Percentiles rank a stretch among this genome's conserved stretches.
Conservation (phyloP, 192 early-diverging fungal genomes). For the Coemansia sp. region DNA sequence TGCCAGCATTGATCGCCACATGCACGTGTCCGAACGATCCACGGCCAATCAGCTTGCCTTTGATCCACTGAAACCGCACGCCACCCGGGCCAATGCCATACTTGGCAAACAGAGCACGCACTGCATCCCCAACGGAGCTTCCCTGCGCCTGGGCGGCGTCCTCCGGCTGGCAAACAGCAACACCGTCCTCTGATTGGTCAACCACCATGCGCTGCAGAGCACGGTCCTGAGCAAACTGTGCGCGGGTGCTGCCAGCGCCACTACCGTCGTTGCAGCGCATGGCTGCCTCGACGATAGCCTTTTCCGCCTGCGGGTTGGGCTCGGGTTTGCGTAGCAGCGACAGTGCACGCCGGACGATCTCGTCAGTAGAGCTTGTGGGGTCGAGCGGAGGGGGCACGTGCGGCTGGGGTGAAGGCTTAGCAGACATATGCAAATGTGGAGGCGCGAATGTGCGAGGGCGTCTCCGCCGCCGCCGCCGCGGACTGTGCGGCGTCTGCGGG, state of each 20-base stretch:
- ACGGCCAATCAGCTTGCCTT: constrained; percentile 77
- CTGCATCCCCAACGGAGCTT: constrained; percentile 30
- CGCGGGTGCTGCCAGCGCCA: constrained; percentile 37
- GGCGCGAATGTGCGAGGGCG: background rate
- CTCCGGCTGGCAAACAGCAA: background rate
- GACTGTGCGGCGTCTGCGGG: constrained; percentile 14
- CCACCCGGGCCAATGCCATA: constrained; percentile 31
- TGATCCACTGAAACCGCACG: constrained; percentile 67
- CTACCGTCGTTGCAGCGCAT: constrained; percentile 39
- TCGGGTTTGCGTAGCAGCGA: constrained; percentile 52
- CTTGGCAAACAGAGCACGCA: constrained; percentile 44
- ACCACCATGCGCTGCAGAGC: constrained; percentile 17
- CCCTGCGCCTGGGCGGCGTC: background rate
- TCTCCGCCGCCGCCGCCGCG: background rate
- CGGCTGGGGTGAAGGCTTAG: background rate
- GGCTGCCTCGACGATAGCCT: constrained; percentile 51
- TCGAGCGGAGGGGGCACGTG: background rate
- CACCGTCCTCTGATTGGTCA: background rate
- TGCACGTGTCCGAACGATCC: constrained; percentile 81
- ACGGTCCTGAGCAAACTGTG: constrained; percentile 47
- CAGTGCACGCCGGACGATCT: constrained; percentile 52
- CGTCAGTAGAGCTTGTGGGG: constrained; percentile 13
- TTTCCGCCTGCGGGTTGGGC: constrained; percentile 49
- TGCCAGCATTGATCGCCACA: constrained; percentile 69
- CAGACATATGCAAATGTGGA: background rate